phyloP scores from a whole-genome alignment of 2,329 filamentous ascomycete genomes.

The Colletotrichum tofieldiae region DNA sequence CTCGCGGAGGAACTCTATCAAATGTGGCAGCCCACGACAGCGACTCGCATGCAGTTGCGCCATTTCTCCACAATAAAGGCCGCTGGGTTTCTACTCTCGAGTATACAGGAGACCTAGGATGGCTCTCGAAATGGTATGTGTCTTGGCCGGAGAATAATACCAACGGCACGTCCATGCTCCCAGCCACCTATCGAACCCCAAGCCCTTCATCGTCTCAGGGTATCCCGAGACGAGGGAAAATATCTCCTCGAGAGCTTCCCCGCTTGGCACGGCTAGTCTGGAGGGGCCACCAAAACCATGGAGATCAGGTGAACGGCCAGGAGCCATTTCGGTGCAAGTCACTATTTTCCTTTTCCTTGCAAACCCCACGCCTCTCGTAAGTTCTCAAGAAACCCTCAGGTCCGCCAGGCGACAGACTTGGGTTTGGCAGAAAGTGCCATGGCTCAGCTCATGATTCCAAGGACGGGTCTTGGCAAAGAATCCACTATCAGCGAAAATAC shows the following conservation, averaged over 20 bases:
- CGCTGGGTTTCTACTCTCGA: background rate
- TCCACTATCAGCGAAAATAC: background rate
- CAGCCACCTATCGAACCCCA: constrained; percentile 9
- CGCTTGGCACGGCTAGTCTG: constrained; percentile 54
- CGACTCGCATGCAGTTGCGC: constrained; percentile 14
- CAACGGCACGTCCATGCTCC: constrained; percentile 1
- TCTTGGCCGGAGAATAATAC: background rate
- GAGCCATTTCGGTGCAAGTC: constrained; percentile 22
- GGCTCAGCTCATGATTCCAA: background rate
- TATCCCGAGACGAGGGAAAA: constrained; percentile 11
- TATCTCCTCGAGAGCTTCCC: constrained; percentile 50
- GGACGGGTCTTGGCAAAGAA: constrained; percentile 1
- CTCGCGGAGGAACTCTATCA: constrained; percentile 23
- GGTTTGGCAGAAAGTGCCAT: background rate
- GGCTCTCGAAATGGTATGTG: background rate
- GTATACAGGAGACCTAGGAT: background rate
- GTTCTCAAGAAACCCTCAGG: background rate
- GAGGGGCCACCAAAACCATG: background rate
- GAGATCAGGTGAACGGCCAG: constrained; percentile 26
- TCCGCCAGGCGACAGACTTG: background rate
- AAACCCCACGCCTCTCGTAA: background rate
- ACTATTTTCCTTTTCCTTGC: constrained; percentile 10
- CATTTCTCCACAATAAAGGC: background rate
- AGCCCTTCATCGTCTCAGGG: background rate
- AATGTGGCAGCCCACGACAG: background rate